Base-by-base conservation (phyloP, 2,329 filamentous ascomycete species). In the Macrophomina tecta region DNA sequence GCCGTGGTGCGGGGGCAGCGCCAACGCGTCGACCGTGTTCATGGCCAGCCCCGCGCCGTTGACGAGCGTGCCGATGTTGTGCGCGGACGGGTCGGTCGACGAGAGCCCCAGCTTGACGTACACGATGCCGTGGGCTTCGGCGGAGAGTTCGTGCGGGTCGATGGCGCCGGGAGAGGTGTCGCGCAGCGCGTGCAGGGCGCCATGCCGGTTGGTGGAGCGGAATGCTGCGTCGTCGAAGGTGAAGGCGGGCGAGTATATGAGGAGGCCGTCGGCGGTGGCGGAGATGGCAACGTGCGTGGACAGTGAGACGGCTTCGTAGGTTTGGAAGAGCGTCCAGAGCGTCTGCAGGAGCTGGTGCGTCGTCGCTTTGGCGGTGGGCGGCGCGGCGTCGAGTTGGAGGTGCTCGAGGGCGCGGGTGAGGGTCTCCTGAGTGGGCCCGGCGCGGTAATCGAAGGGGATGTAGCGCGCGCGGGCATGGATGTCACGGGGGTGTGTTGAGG, bases 21-120 rank as follows among this genome's bases (percentile, higher is more conserved):
- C 83, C 1, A 97, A 86, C 0, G 91, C 90, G 76, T 97, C 93
- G 68, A 94, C 89, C 0, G 93, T 97, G 76, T 95, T 95, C 91
- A 97, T 95, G 0, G 93, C 93, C 1, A 97, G 85, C 0, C 93
- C 93, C 0, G 94, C 93, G 51, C 93, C 93, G 74, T 97, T 97
- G 70, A 97, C 92, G 11, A 96, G 82, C 0, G 91, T 97, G 45
- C 92, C 93, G 64, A 97, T 89, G 69, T 88, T 88, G 64, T 84
- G 5, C 62, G 68, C 12, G 69, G 0, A 82, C 81, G 2, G 84
- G 82, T 66, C 73, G 66, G 55, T 42, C 5, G 64, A 68, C 12
- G 69, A 5, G 28, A 23, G 48, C 36, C 68, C 76, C 2, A 86
- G 83, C 72, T 87, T 89, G 69, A 96, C 85, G 76, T 94, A 96